Percentiles rank a stretch among this genome's conserved stretches.
Conservation (phyloP, 2,329 filamentous ascomycete genomes). For the Hortaea werneckii region DNA sequence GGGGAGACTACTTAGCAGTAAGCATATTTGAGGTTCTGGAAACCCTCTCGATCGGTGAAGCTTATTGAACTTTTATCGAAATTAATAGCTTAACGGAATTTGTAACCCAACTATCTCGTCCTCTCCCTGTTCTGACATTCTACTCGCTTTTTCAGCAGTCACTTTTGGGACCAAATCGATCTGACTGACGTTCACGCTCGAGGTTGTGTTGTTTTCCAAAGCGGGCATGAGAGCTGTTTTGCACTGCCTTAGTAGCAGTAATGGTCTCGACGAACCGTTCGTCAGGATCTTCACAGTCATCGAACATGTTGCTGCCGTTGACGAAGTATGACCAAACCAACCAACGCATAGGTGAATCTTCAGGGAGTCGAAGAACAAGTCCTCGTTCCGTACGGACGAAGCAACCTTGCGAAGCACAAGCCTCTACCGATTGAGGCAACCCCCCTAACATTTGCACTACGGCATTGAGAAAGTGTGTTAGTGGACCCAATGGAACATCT, state of each 20-base stretch:
- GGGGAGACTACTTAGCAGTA: no score
- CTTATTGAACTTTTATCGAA: no score
- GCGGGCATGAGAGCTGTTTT: no score
- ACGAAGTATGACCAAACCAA: constrained; percentile 49
- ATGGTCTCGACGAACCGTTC: constrained; percentile 1
- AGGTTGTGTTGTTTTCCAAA: no score
- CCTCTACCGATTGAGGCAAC: constrained; percentile 27
- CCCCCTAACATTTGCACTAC: constrained; percentile 22
- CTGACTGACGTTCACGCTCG: no score
- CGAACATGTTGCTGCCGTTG: constrained; percentile 51
- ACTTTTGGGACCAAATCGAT: no score
- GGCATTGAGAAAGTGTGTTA: constrained; percentile 43
- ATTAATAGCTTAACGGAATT: no score
- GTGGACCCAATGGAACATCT: constrained; percentile 36
- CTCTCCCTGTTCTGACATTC: no score
- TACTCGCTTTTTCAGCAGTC: no score
- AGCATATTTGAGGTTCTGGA: no score
- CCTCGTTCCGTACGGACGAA: constrained; percentile 33
- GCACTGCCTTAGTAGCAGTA: not conserved
- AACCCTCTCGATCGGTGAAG: no score
- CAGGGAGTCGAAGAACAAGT: constrained; percentile 40
- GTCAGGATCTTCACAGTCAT: constrained; percentile 29
- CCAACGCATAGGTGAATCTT: constrained; percentile 57
- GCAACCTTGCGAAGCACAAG: constrained; percentile 15
- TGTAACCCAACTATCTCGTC: no score